Percentiles rank a stretch among this genome's conserved stretches.
Evolutionary conservation across 176 grass and related monocot genomes (phyloP).

Genomic region (Alloteropsis semialata): DNA sequence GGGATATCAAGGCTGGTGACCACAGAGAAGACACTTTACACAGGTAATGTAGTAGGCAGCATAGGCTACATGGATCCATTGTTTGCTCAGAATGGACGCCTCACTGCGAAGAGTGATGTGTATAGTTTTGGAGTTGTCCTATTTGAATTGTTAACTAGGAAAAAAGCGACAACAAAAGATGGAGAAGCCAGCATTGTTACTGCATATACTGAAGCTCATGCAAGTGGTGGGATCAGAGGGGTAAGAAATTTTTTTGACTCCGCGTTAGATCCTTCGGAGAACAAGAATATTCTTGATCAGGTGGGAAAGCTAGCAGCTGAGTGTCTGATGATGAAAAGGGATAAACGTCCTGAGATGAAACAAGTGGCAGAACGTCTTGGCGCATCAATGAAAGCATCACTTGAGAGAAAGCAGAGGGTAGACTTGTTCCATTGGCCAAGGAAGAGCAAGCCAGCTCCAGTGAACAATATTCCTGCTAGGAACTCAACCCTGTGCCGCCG

Average conservation of each 20-base stretch:
- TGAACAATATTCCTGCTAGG: too few relatives aligned
- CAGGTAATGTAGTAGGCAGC: background rate
- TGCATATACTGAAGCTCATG: background rate
- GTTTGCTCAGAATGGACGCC: background rate
- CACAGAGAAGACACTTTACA: background rate
- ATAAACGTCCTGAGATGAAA: too few relatives aligned
- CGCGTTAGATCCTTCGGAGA: background rate
- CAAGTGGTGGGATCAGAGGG: background rate
- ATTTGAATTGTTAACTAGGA: background rate
- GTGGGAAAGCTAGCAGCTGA: background rate
- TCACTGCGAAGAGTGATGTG: slow-evolving; percentile 13
- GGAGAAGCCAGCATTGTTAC: background rate
- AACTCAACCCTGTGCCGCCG: too few relatives aligned
- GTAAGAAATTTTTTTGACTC: background rate
- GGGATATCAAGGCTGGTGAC: slow-evolving; percentile 21
- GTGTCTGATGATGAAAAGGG: too few relatives aligned
- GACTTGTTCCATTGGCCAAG: too few relatives aligned
- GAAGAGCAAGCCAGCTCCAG: too few relatives aligned
- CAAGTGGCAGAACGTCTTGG: too few relatives aligned
- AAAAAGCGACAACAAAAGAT: background rate
- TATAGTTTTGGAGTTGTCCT: slow-evolving; percentile 18
- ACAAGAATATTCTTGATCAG: background rate
- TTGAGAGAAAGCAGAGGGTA: too few relatives aligned
- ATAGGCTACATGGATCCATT: slow-evolving; percentile 28
- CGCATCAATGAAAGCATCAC: too few relatives aligned